A percentile compares a stretch with the other conserved stretches of the same genome.
phyloP scores from a whole-genome alignment of 129 eudicot species.

The Helichrysum umbraculigerum region DNA sequence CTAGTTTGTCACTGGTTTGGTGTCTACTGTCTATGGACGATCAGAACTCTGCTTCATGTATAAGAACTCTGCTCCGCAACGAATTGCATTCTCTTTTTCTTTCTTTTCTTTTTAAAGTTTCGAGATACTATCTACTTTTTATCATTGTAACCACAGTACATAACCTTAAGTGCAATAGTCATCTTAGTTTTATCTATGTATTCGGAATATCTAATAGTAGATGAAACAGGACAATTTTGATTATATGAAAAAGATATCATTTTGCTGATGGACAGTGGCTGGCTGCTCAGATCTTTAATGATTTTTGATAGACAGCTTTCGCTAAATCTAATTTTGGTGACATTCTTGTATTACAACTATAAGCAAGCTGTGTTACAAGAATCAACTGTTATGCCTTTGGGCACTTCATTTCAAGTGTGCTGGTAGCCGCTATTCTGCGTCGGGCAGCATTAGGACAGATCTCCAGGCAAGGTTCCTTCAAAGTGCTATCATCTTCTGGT shows the following conservation, averaged over 20 bases:
- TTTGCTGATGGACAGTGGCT: not conserved
- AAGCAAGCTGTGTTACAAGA: not conserved
- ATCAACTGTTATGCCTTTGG: constrained; percentile 59
- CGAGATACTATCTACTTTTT: not conserved
- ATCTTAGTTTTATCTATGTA: not conserved
- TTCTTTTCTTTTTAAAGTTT: not conserved
- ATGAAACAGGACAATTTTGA: not conserved
- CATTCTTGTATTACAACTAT: not conserved
- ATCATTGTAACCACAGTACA: not conserved
- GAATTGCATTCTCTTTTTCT: not conserved
- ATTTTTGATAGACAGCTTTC: not conserved
- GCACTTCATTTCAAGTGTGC: constrained; percentile 42
- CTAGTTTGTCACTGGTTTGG: no score
- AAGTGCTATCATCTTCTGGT: constrained; percentile 58
- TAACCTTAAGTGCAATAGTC: not conserved
- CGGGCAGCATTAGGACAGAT: constrained; percentile 69
- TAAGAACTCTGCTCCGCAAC: not conserved
- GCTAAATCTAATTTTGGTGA: not conserved
- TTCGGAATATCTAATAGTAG: not conserved
- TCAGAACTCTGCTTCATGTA: no score
- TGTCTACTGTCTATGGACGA: no score
- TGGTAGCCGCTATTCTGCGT: constrained; percentile 36
- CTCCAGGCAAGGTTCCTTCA: constrained; percentile 79
- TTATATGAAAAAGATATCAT: not conserved
- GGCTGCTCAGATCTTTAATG: not conserved